Evolutionary conservation across 768 basidiomycete genomes (phyloP).

Genomic region (Clavulina sp.): DNA sequence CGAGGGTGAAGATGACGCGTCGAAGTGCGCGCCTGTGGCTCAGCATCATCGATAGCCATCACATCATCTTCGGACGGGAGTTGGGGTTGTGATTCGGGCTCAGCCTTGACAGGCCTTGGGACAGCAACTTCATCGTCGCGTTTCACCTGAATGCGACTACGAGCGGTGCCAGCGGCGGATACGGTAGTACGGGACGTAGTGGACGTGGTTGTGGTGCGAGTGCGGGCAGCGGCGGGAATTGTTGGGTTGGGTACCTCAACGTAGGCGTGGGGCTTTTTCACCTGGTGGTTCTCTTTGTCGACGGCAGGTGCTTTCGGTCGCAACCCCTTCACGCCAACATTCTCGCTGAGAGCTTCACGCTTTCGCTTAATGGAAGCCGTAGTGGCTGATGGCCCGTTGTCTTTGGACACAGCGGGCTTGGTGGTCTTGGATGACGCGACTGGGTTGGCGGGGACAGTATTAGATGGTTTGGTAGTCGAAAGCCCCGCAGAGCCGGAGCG

Average conservation of each 20-base stretch:
- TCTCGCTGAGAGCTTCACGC: constrained; percentile 58
- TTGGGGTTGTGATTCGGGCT: constrained; percentile 2
- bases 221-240: neutral
- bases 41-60: constrained; percentile 23
- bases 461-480: neutral
- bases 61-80: constrained; percentile 20
- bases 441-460: neutral
- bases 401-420: neutral
- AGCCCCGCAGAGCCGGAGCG: neutral
- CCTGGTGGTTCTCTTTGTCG: constrained; percentile 16
- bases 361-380: constrained; percentile 31
- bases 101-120: constrained; percentile 9
- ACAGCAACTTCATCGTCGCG: too few species aligned
- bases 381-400: neutral
- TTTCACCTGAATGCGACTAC: neutral
- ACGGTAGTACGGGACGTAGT: neutral
- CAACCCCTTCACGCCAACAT: constrained; percentile 25
- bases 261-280: constrained; percentile 25
- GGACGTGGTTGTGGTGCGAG: neutral
- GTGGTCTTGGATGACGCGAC: neutral
- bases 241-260: constrained; percentile 26
- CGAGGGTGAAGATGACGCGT: neutral
- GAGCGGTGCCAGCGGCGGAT: neutral
- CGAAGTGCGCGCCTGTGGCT: constrained; percentile 4
- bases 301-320: constrained; percentile 23